Conservation (phyloP, 352 stramenopile species). For the Phytophthora ramorum region DNA sequence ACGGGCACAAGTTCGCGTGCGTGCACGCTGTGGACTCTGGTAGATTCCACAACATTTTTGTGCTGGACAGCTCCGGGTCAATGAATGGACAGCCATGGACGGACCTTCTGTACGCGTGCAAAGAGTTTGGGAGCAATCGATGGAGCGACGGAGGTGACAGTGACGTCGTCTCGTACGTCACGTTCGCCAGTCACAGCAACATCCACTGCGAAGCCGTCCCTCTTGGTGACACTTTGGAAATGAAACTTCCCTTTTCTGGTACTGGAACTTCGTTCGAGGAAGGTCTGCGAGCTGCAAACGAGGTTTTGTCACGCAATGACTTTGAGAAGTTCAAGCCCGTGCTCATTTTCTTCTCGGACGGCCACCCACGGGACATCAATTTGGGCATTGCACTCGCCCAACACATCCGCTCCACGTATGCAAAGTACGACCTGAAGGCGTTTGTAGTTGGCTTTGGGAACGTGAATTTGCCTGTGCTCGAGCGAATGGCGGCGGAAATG, state of each 20-base stretch:
- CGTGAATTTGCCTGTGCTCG: slow-evolving; percentile 56
- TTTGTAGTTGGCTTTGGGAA: slow-evolving; percentile 70
- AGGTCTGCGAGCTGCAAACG: slow-evolving; percentile 45
- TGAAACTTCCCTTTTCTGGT: slow-evolving; percentile 30
- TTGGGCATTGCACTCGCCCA: slow-evolving; percentile 45
- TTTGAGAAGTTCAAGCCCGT: slow-evolving; percentile 53
- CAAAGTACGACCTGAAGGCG: slow-evolving; percentile 56
- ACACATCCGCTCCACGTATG: slow-evolving; percentile 56
- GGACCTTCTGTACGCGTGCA: slow-evolving; percentile 7
- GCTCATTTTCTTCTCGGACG: slow-evolving; percentile 35
- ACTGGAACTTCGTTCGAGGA: slow-evolving; percentile 40
- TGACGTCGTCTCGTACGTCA: slow-evolving; percentile 38
- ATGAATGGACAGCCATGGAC: slow-evolving; percentile 36
- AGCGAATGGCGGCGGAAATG: slow-evolving; percentile 52
- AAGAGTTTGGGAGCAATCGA: slow-evolving; percentile 24
- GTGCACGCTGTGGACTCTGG: slow-evolving; percentile 20
- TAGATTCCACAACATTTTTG: slow-evolving; percentile 39
- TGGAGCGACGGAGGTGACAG: slow-evolving; percentile 8
- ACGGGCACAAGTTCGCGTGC: slow-evolving; percentile 38
- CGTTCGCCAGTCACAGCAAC: slow-evolving; percentile 17
- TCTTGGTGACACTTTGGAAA: background rate
- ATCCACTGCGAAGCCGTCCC: slow-evolving; percentile 21
- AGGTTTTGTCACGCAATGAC: slow-evolving; percentile 61
- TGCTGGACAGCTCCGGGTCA: slow-evolving; percentile 39
- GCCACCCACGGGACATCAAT: slow-evolving; percentile 38